Percentiles rank a stretch among this genome's conserved stretches.
phyloP scores from a whole-genome alignment of 2,329 filamentous ascomycete genomes.

The Catunica adiposa region DNA sequence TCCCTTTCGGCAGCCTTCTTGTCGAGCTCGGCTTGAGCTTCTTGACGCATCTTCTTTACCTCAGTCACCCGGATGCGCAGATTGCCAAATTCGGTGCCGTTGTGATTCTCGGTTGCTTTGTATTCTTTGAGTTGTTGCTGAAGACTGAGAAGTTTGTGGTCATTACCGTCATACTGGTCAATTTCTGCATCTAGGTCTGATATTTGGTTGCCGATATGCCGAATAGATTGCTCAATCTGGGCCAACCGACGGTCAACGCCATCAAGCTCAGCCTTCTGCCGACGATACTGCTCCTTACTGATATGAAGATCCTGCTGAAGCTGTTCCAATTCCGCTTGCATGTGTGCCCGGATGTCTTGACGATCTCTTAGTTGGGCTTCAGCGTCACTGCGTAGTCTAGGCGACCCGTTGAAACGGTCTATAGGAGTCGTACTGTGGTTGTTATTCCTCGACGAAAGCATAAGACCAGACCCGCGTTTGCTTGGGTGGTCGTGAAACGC shows the following conservation, averaged over 20 bases:
- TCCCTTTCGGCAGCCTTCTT: background rate
- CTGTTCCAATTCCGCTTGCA: constrained; percentile 36
- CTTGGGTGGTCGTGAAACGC: constrained; percentile 42
- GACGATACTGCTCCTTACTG: constrained; percentile 31
- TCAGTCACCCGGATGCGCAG: constrained; percentile 18
- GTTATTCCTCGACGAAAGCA: constrained; percentile 57
- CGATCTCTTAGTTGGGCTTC: constrained; percentile 45
- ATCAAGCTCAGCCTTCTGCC: constrained; percentile 29
- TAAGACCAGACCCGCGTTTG: constrained; percentile 28
- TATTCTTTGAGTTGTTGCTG: constrained; percentile 39
- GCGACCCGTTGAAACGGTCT: constrained; percentile 31
- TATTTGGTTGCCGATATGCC: constrained; percentile 23
- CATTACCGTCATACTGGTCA: constrained; percentile 49
- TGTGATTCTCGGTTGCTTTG: constrained; percentile 28
- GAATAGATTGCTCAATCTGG: constrained; percentile 19
- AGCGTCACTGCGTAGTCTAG: constrained; percentile 68
- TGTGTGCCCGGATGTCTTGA: constrained; percentile 33
- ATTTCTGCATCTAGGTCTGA: constrained; percentile 39
- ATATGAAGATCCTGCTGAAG: constrained; percentile 32
- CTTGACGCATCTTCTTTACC: constrained; percentile 25
- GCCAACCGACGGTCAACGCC: constrained; percentile 20
- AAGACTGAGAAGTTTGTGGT: constrained; percentile 45
- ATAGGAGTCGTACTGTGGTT: constrained; percentile 34
- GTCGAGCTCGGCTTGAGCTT: constrained; percentile 17
- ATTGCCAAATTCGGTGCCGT: constrained; percentile 39